phyloP scores from a whole-genome alignment of 345 rosid species.

The Lepidium sativum region DNA sequence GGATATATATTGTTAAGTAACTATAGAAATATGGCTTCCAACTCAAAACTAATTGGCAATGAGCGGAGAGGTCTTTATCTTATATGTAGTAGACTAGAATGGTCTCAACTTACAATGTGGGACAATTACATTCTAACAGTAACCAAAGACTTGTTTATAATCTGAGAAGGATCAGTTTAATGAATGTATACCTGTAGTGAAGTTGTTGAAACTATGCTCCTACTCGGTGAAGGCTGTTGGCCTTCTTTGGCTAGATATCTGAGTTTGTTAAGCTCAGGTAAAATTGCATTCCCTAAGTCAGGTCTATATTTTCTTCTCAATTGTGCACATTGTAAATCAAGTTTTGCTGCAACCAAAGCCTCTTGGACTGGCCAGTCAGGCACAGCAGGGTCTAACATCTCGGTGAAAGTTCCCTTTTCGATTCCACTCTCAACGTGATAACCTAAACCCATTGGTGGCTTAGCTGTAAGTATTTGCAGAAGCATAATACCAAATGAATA shows the following conservation, averaged over 20 bases:
- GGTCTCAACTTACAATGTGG: too few relatives aligned
- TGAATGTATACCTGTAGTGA: constrained; percentile 27
- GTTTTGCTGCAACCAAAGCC: constrained; percentile 46
- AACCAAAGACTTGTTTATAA: background rate
- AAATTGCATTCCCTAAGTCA: constrained; percentile 47
- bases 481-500: constrained; percentile 79
- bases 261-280: constrained; percentile 69
- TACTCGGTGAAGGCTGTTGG: constrained; percentile 24
- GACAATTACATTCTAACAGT: too few relatives aligned
- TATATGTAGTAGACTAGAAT: too few relatives aligned
- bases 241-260: constrained; percentile 52
- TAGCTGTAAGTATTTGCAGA: constrained; percentile 76
- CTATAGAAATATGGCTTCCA: too few relatives aligned
- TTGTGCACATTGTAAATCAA: constrained; percentile 67
- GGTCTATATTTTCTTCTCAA: constrained; percentile 84
- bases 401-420: constrained; percentile 43
- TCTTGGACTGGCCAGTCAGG: constrained; percentile 77
- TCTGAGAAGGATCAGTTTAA: background rate
- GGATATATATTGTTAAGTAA: background rate
- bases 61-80: too few relatives aligned
- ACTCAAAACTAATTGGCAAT: too few relatives aligned
- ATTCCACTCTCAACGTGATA: constrained; percentile 55
- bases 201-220: constrained; percentile 15
- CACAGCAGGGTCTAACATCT: constrained; percentile 47
- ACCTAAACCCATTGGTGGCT: constrained; percentile 83